Conservation (phyloP, 1,139 yeast genomes). For the Kodamaea anthophila region DNA sequence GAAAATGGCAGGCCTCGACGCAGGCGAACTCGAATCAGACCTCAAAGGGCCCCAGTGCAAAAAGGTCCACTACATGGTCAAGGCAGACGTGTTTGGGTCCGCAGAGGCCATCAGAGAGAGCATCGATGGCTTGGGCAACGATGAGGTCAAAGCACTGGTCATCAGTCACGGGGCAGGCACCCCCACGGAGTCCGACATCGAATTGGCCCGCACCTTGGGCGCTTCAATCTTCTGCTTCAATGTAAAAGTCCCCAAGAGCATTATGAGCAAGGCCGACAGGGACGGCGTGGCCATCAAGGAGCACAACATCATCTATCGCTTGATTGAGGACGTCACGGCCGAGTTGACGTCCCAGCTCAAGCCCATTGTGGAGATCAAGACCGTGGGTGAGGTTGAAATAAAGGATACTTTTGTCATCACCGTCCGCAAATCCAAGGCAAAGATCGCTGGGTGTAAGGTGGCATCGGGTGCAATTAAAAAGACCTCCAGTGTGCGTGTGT, state of each 20-base stretch:
- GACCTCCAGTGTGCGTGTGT: conserved; percentile 55
- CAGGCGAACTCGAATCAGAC: conserved; percentile 30
- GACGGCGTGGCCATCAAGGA: conserved; percentile 55
- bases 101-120: conserved; percentile 67
- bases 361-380: conserved; percentile 65
- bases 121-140: conserved; percentile 75
- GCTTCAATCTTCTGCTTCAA: conserved; percentile 80
- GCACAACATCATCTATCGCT: conserved; percentile 78
- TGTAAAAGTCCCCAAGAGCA: conserved; percentile 60
- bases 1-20: conserved; percentile 51
- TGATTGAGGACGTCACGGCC: conserved; percentile 77
- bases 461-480: conserved; percentile 60
- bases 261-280: conserved; percentile 53
- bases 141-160: conserved; percentile 67
- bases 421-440: conserved; percentile 38
- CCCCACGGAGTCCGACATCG: conserved; percentile 78
- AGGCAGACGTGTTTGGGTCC: conserved; percentile 81
- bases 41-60: conserved; percentile 23
- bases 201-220: conserved; percentile 68
- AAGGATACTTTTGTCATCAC: conserved; percentile 70
- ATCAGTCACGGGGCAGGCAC: conserved; percentile 76
- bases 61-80: conserved; percentile 59
- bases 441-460: conserved; percentile 90
- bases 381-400: conserved; percentile 62
- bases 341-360: conserved; percentile 55